These are phyloP conservation scores for Penicillium herquei DNA, from an alignment of 495 filamentous ascomycete species.

Conservation along the genomic window DNA sequence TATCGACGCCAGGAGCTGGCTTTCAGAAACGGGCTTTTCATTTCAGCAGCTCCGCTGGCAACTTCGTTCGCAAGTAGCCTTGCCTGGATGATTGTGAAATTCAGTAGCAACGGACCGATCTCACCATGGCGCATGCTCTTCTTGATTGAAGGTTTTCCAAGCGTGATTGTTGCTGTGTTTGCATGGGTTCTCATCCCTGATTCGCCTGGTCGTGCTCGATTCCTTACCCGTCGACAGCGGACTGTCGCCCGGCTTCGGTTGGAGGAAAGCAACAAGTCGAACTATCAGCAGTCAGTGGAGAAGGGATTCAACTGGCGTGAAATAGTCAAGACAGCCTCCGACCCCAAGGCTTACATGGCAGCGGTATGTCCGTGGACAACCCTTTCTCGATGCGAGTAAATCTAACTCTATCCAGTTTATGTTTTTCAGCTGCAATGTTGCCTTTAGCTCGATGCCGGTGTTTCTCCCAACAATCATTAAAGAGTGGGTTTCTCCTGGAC, in stretches of 20 bases:
- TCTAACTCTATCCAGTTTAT: slow-evolving; percentile 37
- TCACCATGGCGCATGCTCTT: slow-evolving; percentile 61
- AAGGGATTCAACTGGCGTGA: slow-evolving; percentile 48
- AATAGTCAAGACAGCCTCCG: slow-evolving; percentile 51
- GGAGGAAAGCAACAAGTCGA: slow-evolving; percentile 25
- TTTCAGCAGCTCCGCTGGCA: slow-evolving; percentile 61
- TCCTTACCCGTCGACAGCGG: slow-evolving; percentile 45
- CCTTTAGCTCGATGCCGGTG: slow-evolving; percentile 58
- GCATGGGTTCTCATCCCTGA: slow-evolving; percentile 54
- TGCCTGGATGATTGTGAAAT: slow-evolving; percentile 56
- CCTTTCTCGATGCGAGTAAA: neutral
- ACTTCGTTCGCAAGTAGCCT: slow-evolving; percentile 68
- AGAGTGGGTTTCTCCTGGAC: slow-evolving; percentile 35
- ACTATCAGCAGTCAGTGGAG: slow-evolving; percentile 17
- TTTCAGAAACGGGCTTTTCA: slow-evolving; percentile 58
- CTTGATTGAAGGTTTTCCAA: slow-evolving; percentile 62
- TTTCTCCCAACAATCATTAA: slow-evolving; percentile 60
- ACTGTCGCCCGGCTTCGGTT: slow-evolving; percentile 51
- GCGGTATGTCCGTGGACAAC: slow-evolving; percentile 40
- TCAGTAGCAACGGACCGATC: slow-evolving; percentile 48
- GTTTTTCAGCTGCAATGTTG: slow-evolving; percentile 60
- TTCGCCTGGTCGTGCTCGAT: slow-evolving; percentile 49
- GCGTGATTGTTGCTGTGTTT: slow-evolving; percentile 55
- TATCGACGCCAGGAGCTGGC: slow-evolving; percentile 62
- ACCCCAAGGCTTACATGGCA: slow-evolving; percentile 68